Evolutionary conservation across 345 rosid species (phyloP).

Genomic region (Citrus glauca): DNA sequence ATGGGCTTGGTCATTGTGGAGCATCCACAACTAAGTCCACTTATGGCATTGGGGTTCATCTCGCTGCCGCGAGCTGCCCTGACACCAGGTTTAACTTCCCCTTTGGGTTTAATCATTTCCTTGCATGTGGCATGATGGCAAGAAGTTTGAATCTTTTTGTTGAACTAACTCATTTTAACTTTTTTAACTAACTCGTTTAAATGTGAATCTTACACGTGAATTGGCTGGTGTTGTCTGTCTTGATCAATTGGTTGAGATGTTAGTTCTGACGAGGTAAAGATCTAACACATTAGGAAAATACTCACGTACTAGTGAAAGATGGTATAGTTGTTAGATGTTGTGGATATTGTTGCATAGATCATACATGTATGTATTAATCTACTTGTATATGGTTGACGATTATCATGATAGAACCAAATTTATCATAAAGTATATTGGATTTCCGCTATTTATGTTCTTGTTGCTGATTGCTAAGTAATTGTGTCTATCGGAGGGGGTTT

Average conservation of each 20-base stretch:
- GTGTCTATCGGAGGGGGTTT: neutral
- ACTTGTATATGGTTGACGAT: neutral
- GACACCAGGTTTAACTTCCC: slow-evolving; percentile 49
- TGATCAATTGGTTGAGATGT: neutral
- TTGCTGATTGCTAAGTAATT: neutral
- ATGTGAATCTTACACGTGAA: neutral
- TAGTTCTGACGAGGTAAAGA: neutral
- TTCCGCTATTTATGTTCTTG: neutral
- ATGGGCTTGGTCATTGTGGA: slow-evolving; percentile 72
- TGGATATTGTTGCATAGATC: neutral
- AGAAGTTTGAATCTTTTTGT: neutral
- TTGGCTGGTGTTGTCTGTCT: neutral
- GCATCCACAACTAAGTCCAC: slow-evolving; percentile 43
- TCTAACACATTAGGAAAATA: neutral
- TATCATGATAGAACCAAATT: neutral
- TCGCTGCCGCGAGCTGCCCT: slow-evolving; percentile 51
- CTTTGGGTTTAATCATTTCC: neutral
- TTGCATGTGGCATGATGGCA: neutral
- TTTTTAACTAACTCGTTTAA: neutral
- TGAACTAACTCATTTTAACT: neutral
- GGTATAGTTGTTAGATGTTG: neutral
- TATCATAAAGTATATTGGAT: neutral
- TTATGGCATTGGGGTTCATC: slow-evolving; percentile 79
- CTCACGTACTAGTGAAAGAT: neutral
- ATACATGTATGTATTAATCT: neutral